Conservation (phyloP, 257 asterid genomes). For the Thymus quinquecostatus region DNA sequence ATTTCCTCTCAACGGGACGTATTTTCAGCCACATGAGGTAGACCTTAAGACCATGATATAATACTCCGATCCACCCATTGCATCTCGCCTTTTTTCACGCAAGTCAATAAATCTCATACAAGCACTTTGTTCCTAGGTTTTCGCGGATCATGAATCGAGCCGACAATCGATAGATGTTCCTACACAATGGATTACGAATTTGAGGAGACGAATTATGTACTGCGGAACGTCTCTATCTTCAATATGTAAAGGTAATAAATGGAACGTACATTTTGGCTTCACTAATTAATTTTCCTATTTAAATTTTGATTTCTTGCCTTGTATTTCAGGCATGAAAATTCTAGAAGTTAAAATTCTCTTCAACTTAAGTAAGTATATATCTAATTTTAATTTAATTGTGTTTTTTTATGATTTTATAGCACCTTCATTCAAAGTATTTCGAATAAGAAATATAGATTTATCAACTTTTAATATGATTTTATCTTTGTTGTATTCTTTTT, state of each 20-base stretch:
- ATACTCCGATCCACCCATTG: background rate
- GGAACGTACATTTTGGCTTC: background rate
- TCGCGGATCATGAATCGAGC: slow-evolving; percentile 69
- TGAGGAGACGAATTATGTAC: slow-evolving; percentile 35
- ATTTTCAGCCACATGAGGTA: slow-evolving; percentile 82
- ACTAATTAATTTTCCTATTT: no score
- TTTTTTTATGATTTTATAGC: no score
- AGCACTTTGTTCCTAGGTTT: slow-evolving; percentile 43
- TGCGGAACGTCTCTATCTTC: slow-evolving; percentile 56
- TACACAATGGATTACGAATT: slow-evolving; percentile 37
- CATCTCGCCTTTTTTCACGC: background rate
- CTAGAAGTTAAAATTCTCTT: slow-evolving; percentile 29
- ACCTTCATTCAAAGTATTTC: no score
- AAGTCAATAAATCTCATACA: background rate
- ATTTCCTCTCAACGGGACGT: slow-evolving; percentile 83
- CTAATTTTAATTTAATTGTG: background rate
- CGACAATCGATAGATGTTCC: slow-evolving; percentile 49
- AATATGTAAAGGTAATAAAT: slow-evolving; percentile 53
- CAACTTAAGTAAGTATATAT: slow-evolving; percentile 26
- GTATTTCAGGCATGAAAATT: slow-evolving; percentile 38
- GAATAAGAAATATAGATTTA: no score
- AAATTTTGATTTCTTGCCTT: no score
- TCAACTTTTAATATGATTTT: background rate
- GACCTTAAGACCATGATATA: no score
- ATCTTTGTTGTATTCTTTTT: background rate